Evolutionary conservation across 1,284 basidiomycete species (phyloP), one percentile per base, ranked within the genome.

Genomic region (Ustanciosporium gigantosporum): DNA sequence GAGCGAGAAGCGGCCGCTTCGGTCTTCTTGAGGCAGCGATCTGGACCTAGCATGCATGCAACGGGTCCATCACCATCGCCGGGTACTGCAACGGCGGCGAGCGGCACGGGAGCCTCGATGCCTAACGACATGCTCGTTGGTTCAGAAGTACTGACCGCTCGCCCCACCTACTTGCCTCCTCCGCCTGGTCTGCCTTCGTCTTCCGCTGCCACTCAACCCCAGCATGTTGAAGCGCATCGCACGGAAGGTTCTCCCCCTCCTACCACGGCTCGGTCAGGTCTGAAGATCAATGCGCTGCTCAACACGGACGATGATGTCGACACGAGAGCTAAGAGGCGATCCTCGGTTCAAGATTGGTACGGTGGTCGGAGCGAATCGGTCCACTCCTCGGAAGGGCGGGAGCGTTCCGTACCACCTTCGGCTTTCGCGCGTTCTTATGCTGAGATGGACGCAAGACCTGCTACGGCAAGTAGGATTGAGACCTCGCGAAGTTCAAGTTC

Each of bases 261-360:
- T 15, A 17, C 31, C 25, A 27, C 51, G 15, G 41, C 56, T 22
- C 50, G 67, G 14, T 52, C 51, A n/a, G 69, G 69, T 3, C 31
- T 72, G 46, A 60, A 66, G 41, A 72, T 72, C 60, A 65, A 70
- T 41, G 56, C 56, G 24, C 44, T 72, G 17, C 58, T 72, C 36
- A 72, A 72, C 41, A 31, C 29, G 5, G 58, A 61, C 36, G 45
- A 51, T 3, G 31, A 51, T 13, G 31, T 25, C 9, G 49, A 50
- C 21, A 22, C 23, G 9, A 34, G 38, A 2, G 29, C 22, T 13
- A 45, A 46, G 23, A 31, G 57, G 25, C 46, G 62, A 13, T 52
- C 56, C 8, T 68, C 69, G 1, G 16, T 65, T 40, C 50, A 69
- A 24, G 69, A 68, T 8, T 72, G 65, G 68, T 60, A 62, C 22